Base-by-base conservation (phyloP, 2,329 filamentous ascomycete genomes). In the Alternaria sp. region DNA sequence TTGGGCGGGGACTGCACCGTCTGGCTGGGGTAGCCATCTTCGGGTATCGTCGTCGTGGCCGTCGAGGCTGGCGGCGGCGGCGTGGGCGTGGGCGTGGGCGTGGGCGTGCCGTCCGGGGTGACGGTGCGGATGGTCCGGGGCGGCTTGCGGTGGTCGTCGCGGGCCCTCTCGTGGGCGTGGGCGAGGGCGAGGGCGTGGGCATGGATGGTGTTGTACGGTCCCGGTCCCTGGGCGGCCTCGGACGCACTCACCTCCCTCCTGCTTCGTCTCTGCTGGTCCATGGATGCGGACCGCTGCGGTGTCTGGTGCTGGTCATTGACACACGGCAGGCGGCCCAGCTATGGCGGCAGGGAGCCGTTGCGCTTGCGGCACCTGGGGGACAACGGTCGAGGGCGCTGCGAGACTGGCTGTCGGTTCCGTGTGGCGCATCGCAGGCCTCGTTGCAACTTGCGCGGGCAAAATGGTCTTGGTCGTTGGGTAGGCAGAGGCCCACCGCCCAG, bases 121-220 rank as follows among this genome's bases (percentile, higher is more conserved):
- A 90, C 87, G 56, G 88, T 80, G 62, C 89, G 86, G 69, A 89
- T 85, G 44, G 84, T 72, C 49, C 42, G 58, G 36, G 40, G 26
- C 21, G 54, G 55, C 21, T 24, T 40, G 54, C 65, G 66, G 51
- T 34, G 11, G 21, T 70, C 71, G 53, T 71, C 71, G 45, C 66
- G 66, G 51, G 57, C 60, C 14, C 60, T 53, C 26, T 71, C 67
- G 46, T 62, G 60, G 2, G 17, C 17, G 17, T 17, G 17, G 17
- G 17, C 8, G 11, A 17, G 17, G 17, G 17, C 17, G 17, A 17
- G 17, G 17, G 17, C 17, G 17, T 17, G 37, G 4, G 31, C 3
- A 14, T 13, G 3, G 10, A 14, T 14, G 11, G 13, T 21, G 21
- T 23, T 9, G 21, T 24, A 24, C 17, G 6, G 17, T 24, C 4